A percentile compares a stretch with the other conserved stretches of the same genome.
These are phyloP conservation scores for Colletotrichum filicis DNA, from an alignment of 2,329 filamentous ascomycete species.

Conservation along the genomic window DNA sequence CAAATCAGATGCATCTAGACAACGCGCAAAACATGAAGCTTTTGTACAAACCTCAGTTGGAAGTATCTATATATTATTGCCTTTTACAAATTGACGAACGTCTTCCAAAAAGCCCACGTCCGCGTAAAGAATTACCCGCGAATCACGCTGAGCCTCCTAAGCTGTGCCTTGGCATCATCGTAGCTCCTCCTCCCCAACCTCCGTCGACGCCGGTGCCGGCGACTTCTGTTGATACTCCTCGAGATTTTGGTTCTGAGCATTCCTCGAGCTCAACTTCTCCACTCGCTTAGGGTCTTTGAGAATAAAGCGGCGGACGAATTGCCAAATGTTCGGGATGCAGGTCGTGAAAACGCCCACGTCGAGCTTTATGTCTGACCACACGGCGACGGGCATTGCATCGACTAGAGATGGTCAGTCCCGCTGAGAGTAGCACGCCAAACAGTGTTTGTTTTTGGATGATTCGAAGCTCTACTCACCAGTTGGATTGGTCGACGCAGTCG, in stretches of 20 bases:
- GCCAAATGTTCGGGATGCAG: not conserved
- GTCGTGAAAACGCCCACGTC: not conserved
- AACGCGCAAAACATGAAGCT: no score
- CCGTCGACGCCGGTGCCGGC: not conserved
- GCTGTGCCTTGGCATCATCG: not conserved
- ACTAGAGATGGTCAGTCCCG: not conserved
- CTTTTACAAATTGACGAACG: no score
- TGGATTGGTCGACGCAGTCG: not conserved
- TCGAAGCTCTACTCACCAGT: not conserved
- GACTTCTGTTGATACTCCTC: not conserved
- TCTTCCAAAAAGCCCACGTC: not conserved
- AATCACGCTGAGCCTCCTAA: not conserved
- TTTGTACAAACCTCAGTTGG: no score
- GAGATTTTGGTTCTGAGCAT: not conserved
- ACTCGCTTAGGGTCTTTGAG: not conserved
- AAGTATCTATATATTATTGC: no score
- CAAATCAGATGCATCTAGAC: no score
- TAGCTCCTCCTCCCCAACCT: not conserved
- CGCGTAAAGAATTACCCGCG: not conserved
- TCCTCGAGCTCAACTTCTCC: not conserved
- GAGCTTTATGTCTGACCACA: not conserved
- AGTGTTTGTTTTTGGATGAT: no score
- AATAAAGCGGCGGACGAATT: not conserved
- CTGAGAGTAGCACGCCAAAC: no score
- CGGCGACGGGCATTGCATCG: not conserved